A percentile compares a stretch with the other conserved stretches of the same genome.
phyloP scores from a whole-genome alignment of 106 monocot species.

The Phalaenopsis equestris region DNA sequence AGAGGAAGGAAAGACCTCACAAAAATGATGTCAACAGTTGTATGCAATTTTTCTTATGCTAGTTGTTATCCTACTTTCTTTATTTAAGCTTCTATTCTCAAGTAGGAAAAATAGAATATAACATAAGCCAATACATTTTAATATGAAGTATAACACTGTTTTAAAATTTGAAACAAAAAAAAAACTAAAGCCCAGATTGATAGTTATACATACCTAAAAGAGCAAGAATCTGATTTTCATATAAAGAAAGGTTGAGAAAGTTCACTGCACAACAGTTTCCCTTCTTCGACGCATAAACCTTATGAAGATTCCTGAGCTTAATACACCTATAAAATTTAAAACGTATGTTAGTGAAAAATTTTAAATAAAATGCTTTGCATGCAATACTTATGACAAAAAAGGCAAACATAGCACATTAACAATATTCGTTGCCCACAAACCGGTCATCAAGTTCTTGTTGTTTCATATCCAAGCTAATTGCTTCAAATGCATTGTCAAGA shows the following conservation, averaged over 20 bases:
- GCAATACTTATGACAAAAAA: background rate
- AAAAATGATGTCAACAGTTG: too few species aligned
- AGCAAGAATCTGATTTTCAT: constrained; percentile 87
- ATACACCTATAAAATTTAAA: constrained; percentile 48
- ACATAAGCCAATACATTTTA: too few species aligned
- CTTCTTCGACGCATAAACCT: constrained; percentile 59
- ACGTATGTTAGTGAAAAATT: background rate
- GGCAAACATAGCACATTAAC: background rate
- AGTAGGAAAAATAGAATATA: too few species aligned
- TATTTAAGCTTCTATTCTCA: too few species aligned
- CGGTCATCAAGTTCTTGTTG: constrained; percentile 18
- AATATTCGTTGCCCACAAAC: background rate
- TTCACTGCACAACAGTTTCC: constrained; percentile 75
- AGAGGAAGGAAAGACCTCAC: too few species aligned
- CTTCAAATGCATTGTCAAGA: constrained; percentile 25
- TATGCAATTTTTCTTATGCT: too few species aligned
- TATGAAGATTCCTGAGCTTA: constrained; percentile 62
- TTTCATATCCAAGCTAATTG: constrained; percentile 27
- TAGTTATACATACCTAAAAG: constrained; percentile 59
- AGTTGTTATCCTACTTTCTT: too few species aligned
- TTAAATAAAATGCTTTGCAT: background rate
- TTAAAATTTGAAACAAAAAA: too few species aligned
- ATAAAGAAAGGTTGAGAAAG: constrained; percentile 63
- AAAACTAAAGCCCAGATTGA: too few species aligned
- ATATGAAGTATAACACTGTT: too few species aligned